phyloP scores from a whole-genome alignment of 2,329 filamentous ascomycete species.

The Didymosphaeria variabile region DNA sequence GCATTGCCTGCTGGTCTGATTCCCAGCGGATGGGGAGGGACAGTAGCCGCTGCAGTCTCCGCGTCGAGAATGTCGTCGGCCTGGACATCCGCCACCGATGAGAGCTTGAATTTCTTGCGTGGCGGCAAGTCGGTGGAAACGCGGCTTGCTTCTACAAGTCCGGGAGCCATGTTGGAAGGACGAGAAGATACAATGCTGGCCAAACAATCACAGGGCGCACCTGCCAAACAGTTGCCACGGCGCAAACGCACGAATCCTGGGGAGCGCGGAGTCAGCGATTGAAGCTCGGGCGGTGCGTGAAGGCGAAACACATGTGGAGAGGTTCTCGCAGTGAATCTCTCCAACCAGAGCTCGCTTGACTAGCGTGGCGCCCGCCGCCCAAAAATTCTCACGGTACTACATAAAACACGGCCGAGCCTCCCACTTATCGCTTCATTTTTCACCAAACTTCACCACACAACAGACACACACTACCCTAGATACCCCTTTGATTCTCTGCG shows the following conservation, averaged over 20 bases:
- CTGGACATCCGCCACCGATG: conserved; percentile 29
- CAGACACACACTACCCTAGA: conserved; percentile 47
- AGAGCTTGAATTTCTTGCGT: conserved; percentile 46
- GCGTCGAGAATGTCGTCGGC: conserved; percentile 36
- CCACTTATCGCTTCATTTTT: conserved; percentile 16
- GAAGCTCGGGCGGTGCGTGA: conserved; percentile 19
- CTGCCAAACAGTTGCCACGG: conserved; percentile 18
- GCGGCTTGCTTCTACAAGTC: conserved; percentile 37
- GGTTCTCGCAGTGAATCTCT: conserved; percentile 16
- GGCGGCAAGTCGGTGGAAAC: conserved; percentile 43
- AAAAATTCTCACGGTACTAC: conserved; percentile 24
- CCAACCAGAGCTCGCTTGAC: conserved; percentile 11
- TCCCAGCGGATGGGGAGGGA: conserved; percentile 81
- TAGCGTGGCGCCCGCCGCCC: conserved; percentile 16
- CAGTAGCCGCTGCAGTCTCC: conserved; percentile 60
- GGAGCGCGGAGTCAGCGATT: conserved; percentile 23
- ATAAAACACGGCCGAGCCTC: conserved; percentile 32
- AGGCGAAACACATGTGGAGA: conserved; percentile 22
- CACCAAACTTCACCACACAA: conserved; percentile 31
- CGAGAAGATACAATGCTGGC: conserved; percentile 15
- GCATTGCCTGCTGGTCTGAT: conserved; percentile 90
- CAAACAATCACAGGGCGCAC: not conserved
- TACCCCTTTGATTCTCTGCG: conserved; percentile 55
- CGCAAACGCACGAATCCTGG: conserved; percentile 12
- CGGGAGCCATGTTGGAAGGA: conserved; percentile 42